Evolutionary conservation across 805 yeast genomes (phyloP), one percentile per base, ranked within the genome.

Genomic region (Lipomyces yamadae): DNA sequence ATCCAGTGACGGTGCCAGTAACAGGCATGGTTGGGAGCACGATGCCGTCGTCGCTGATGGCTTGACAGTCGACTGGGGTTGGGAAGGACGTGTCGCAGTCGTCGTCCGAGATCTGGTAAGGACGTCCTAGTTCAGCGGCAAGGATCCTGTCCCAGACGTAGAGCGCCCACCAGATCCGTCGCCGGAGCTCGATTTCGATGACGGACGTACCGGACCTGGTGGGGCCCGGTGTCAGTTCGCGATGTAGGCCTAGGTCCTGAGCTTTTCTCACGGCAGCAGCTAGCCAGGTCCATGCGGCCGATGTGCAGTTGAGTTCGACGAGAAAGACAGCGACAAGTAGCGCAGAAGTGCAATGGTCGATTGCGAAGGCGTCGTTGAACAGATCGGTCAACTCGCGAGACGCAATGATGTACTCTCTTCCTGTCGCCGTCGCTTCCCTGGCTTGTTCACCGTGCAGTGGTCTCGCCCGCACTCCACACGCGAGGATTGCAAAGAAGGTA

Each of bases 81-180:
- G 72, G 71, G 30, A 67, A 62, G 33, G 56, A 33, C n/a, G 64
- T 66, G 39, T 61, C 62, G 55, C 67, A 69, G 55, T 69, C 72
- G 45, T 67, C 70, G 37, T 68, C 71, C 18, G 60, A 13, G 15
- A 69, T 60, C 15, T 63, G 55, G 56, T 48, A 56, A 15, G 65
- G 66, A 24, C 72, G 63, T 24, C 72, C 71, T 8, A 63, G 64
- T 53, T 69, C 72, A 24, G 67, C 45, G 32, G 72, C 58, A 11
- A 70, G 60, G n/a, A 73, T 50, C 13, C 74, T 56, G 50, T 73
- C 75, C 72, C 73, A 72, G 11, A 63, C 67, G 62, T 65, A 68
- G 24, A 73, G 37, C n/a, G 72, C 68, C 75, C 75, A 72, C 72
- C 72, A 67, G 24, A 72, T 62, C n/a, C 73, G 62, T n/a, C 72